Evolutionary conservation across 176 grass and related monocot genomes (phyloP).

Genomic region (Oryza rufipogon): DNA sequence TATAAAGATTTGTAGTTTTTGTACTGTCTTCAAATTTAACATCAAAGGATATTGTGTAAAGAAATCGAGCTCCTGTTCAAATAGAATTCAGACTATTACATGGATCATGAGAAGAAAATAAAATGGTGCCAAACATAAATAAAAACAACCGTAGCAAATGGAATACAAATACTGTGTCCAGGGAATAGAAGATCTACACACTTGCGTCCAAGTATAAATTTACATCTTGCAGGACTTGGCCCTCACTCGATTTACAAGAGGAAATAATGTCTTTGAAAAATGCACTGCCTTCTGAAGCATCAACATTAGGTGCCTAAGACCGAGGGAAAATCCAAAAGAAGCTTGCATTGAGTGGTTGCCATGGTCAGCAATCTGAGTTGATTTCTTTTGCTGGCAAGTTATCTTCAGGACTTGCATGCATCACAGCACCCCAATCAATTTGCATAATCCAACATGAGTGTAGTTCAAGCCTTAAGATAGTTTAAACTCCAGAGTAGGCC

Average conservation of each 20-base stretch:
- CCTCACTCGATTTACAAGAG: no score
- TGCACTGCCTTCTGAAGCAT: constrained; percentile 38
- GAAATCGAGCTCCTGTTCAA: neutral
- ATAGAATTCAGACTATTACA: neutral
- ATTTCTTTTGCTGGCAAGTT: constrained; percentile 5
- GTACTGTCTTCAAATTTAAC: neutral
- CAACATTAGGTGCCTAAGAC: constrained; percentile 13
- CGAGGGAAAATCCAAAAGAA: no score
- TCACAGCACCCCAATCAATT: no score
- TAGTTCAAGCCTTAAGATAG: constrained; percentile 56
- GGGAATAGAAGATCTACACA: no score
- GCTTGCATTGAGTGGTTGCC: constrained; percentile 21
- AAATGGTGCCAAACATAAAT: neutral
- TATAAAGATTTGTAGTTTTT: neutral
- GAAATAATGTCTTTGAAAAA: constrained; percentile 37
- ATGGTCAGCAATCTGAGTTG: constrained; percentile 18
- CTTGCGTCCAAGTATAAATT: no score
- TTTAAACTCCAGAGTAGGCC: constrained; percentile 71
- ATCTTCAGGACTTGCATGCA: constrained; percentile 24
- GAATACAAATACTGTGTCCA: no score
- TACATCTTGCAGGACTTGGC: no score
- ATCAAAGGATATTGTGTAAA: neutral
- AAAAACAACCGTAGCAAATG: neutral
- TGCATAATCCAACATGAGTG: no score
- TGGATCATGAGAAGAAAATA: neutral